Percentiles rank a stretch among this genome's conserved stretches.
Evolutionary conservation across 2,329 filamentous ascomycete species (phyloP).

Genomic region (Ascochyta viciae-villosae): DNA sequence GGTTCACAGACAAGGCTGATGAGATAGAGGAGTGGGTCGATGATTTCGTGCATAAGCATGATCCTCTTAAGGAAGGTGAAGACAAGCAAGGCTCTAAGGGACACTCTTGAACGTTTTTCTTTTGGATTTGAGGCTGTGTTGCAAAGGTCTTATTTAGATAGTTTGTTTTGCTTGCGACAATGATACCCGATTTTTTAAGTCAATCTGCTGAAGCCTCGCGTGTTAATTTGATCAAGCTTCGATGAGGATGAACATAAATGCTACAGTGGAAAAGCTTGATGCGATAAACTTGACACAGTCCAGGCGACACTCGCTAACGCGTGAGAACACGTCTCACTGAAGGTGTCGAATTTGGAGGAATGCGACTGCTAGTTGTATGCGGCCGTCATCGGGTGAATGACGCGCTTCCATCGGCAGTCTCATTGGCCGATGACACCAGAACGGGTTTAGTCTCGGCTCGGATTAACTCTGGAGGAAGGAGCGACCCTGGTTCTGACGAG

Average conservation of each 20-base stretch:
- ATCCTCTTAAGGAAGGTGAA: slow-evolving; percentile 23
- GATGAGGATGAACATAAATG: no score
- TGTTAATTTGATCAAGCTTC: neutral
- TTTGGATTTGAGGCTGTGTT: neutral
- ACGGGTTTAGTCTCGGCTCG: slow-evolving; percentile 4
- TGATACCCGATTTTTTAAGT: slow-evolving; percentile 11
- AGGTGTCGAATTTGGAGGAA: neutral
- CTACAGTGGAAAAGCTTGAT: no score
- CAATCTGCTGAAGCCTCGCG: neutral
- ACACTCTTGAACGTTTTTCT: neutral
- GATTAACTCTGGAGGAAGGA: slow-evolving; percentile 15
- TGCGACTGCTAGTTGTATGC: neutral
- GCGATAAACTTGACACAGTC: no score
- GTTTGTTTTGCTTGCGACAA: neutral
- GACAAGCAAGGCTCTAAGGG: neutral
- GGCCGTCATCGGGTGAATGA: slow-evolving; percentile 14
- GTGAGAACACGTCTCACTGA: neutral
- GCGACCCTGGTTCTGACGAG: slow-evolving; percentile 9
- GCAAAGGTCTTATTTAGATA: neutral
- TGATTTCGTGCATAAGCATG: slow-evolving; percentile 40
- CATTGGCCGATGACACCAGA: neutral
- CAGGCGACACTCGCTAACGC: neutral
- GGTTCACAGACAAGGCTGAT: slow-evolving; percentile 47
- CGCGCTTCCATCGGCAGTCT: slow-evolving; percentile 6
- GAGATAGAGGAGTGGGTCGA: slow-evolving; percentile 47